Evolutionary conservation across 75 land plant species (phyloP).

Genomic region (Larix kaempferi): DNA sequence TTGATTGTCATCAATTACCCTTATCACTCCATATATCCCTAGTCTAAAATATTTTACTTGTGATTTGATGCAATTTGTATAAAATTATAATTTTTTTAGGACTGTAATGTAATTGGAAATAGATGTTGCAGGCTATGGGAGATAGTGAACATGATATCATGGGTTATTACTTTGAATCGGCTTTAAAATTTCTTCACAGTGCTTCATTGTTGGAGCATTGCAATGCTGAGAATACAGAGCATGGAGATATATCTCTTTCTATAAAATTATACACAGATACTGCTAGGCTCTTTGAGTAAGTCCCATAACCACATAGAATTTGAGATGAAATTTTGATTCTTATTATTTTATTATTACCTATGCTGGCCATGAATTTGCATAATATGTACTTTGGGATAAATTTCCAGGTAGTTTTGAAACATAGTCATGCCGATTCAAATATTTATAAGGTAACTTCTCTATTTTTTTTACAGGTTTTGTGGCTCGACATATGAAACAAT

Average conservation of each 20-base stretch:
- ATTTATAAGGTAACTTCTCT: neutral
- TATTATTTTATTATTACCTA: neutral
- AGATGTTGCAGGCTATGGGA: slow-evolving; percentile 26
- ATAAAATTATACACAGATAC: slow-evolving; percentile 64
- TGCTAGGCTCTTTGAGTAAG: slow-evolving; percentile 93
- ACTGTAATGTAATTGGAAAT: neutral
- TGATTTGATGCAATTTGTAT: neutral
- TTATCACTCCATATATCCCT: neutral
- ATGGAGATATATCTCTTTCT: slow-evolving; percentile 41
- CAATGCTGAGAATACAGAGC: slow-evolving; percentile 40
- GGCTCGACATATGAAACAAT: slow-evolving; percentile 68
- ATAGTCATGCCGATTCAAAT: neutral
- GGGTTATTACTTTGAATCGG: slow-evolving; percentile 76
- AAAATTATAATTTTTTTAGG: neutral
- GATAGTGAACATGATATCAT: slow-evolving; percentile 46
- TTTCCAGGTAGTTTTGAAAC: neutral
- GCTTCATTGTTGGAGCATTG: slow-evolving; percentile 71
- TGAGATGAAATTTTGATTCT: neutral
- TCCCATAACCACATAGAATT: neutral
- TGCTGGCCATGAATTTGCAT: no score
- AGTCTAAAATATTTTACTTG: neutral
- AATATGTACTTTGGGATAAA: no score
- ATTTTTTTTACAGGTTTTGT: slow-evolving; percentile 56
- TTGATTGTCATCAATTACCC: neutral
- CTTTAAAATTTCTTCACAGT: slow-evolving; percentile 80